Percentiles rank a stretch among this genome's conserved stretches.
phyloP scores from a whole-genome alignment of 805 yeast genomes.

The Pichia occidentalis region DNA sequence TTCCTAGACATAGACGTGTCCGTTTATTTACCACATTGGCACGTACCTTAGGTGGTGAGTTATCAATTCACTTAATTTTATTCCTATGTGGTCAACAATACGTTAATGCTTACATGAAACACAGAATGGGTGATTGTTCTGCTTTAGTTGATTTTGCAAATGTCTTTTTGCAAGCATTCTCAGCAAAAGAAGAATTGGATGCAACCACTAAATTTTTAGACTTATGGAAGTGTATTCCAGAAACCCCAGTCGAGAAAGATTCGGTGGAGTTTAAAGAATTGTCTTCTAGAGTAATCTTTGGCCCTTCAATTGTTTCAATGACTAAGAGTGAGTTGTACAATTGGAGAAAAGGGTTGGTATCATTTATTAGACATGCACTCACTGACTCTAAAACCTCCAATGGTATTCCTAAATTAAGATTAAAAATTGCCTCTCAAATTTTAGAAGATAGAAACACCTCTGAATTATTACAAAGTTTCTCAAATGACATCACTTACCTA shows the following conservation, averaged over 20 bases:
- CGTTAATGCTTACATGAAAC: constrained; percentile 44
- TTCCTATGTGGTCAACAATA: constrained; percentile 79
- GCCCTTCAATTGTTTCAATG: constrained; percentile 49
- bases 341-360: constrained; percentile 46
- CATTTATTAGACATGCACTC: constrained; percentile 49
- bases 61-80: constrained; percentile 64
- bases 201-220: constrained; percentile 46
- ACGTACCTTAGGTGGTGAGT: constrained; percentile 60
- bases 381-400: constrained; percentile 34
- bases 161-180: constrained; percentile 61
- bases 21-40: constrained; percentile 74
- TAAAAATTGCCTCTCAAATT: constrained; percentile 32
- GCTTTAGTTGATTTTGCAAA: constrained; percentile 65
- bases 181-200: constrained; percentile 58
- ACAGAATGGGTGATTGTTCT: constrained; percentile 60
- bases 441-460: constrained; percentile 23
- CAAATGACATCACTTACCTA: constrained; percentile 29
- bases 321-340: constrained; percentile 40
- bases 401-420: constrained; percentile 39
- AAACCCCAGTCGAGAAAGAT: constrained; percentile 33
- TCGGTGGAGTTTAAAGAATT: constrained; percentile 33
- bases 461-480: constrained; percentile 21
- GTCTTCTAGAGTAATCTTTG: constrained; percentile 53
- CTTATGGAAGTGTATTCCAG: constrained; percentile 46
- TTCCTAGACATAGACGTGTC: constrained; percentile 94